Base-by-base conservation (phyloP, 495 filamentous ascomycete species). In the Parathielavia appendiculata region DNA sequence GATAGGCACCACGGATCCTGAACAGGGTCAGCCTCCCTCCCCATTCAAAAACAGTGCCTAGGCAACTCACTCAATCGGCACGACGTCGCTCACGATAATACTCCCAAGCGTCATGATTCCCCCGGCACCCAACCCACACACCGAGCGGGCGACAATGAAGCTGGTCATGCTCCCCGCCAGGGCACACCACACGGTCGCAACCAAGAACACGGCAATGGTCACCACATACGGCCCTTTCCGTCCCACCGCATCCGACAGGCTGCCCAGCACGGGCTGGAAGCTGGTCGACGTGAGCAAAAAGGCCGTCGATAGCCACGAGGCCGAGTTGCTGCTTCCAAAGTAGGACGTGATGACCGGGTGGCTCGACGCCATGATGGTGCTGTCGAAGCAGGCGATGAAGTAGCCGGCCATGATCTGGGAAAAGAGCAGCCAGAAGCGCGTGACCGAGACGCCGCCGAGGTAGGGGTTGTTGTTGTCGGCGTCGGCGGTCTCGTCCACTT, bases 291-390 rank as follows among this genome's bases (percentile, higher is more conserved):
- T 91, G n/a, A 92, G 73, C 10, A 91, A 65, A 54, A 91, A 92
- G 0, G 87, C 83, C 0, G 88, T 91, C 20, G 88, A 90, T 5
- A 92, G 75, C 89, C 89, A 92, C 11, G 87, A 90, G 8, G 88
- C 88, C 17, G 80, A 76, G 64, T 91, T 90, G 14, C 86, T 86
- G 50, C 84, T 79, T 51, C 85, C 75, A 67, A 92, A 91, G 64
- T 89, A 81, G 0, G 86, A 89, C 0, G 88, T 91, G 52, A 92
- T 90, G 35, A 89, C 86, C 10, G 88, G 89, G 69, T 92, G 88
- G 45, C 81, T 86, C 2, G 87, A 89, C 0, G 88, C 87, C 87
- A 92, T 91, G 63, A 91, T 78, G 8, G 88, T 91, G 30, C 79
- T 78, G 72, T 92, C 89, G 66, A 91, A 91, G 59, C 73, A 76